Conservation (phyloP, 1,139 yeast genomes). For the Debaryomyces nepalensis region DNA sequence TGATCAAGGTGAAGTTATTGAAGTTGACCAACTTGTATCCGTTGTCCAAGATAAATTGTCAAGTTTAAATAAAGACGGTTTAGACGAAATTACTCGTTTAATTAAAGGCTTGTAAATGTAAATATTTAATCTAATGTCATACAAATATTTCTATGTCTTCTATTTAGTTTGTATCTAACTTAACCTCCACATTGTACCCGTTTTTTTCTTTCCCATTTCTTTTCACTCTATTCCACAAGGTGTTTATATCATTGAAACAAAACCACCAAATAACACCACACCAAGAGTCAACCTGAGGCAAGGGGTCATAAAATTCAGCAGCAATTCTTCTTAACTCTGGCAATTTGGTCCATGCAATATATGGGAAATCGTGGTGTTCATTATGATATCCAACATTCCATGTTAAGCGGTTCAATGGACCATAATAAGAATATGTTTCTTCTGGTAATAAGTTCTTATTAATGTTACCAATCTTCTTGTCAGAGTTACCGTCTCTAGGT, state of each 20-base stretch:
- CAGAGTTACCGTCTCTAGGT: conserved; percentile 25
- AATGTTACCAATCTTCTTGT: conserved; percentile 30
- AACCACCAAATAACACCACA: conserved; percentile 75
- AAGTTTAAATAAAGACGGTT: conserved; percentile 46
- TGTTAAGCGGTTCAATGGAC: conserved; percentile 71
- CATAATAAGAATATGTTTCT: conserved; percentile 90
- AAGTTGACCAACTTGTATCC: conserved; percentile 59
- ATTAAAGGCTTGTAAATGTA: conserved; percentile 51
- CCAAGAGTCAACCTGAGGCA: conserved; percentile 84
- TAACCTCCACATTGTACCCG: conserved; percentile 29
- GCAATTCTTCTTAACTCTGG: conserved; percentile 72
- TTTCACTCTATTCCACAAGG: conserved; percentile 81
- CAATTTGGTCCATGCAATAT: conserved; percentile 85
- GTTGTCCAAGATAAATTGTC: conserved; percentile 60
- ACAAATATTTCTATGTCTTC: conserved; percentile 3
- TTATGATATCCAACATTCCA: conserved; percentile 96
- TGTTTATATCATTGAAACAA: conserved; percentile 66
- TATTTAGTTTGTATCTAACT: conserved; percentile 7
- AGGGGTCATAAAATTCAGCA: conserved; percentile 77
- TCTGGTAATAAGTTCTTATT: conserved; percentile 51
- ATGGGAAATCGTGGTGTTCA: conserved; percentile 96
- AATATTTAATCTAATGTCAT: conserved; percentile 4
- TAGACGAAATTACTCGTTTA: conserved; percentile 63
- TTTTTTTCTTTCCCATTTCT: conserved; percentile 51
- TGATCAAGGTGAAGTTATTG: conserved; percentile 83